phyloP scores from a whole-genome alignment of 1,284 basidiomycete genomes.

The Tylopilus sp. region DNA sequence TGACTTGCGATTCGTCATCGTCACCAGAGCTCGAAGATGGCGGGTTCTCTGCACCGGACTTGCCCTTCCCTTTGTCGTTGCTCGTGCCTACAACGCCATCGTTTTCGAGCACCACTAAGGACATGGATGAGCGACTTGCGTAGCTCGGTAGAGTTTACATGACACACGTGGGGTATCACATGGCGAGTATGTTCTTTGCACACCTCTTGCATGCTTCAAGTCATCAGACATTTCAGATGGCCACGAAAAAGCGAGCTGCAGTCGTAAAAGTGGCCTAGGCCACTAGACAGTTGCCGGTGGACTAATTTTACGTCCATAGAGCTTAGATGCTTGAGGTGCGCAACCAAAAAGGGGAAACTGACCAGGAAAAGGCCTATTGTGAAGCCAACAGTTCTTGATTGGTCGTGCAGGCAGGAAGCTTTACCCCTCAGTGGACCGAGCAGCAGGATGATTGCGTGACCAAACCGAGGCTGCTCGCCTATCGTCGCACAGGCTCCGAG shows the following conservation, averaged over 20 bases:
- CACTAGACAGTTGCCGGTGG: not conserved
- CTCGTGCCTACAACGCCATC: slow-evolving; percentile 3
- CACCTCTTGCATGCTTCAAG: not conserved
- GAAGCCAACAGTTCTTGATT: slow-evolving; percentile 1
- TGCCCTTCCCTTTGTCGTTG: slow-evolving; percentile 3
- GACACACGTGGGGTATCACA: slow-evolving; percentile 17
- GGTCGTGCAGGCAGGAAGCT: not conserved
- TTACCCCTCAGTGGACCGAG: not conserved
- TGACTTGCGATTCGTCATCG: slow-evolving; percentile 10
- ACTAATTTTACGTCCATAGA: not conserved
- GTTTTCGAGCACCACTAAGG: slow-evolving; percentile 6
- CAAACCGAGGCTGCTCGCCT: slow-evolving; percentile 12
- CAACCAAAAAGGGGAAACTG: slow-evolving; percentile 4
- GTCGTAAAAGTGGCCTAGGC: not conserved
- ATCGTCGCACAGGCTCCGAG: not conserved
- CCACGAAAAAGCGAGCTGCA: not conserved
- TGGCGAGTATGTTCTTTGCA: slow-evolving; percentile 4
- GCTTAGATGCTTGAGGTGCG: not conserved
- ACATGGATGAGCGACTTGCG: not conserved
- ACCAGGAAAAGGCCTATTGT: slow-evolving; percentile 3
- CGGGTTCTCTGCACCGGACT: not conserved
- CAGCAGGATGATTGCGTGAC: not conserved
- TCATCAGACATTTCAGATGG: slow-evolving; percentile 2
- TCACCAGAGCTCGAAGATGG: slow-evolving; percentile 1
- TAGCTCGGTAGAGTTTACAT: not conserved